Percentiles rank a stretch among this genome's conserved stretches.
Evolutionary conservation across 1,284 basidiomycete genomes (phyloP).

Genomic region (Afroboletus lepidellus): DNA sequence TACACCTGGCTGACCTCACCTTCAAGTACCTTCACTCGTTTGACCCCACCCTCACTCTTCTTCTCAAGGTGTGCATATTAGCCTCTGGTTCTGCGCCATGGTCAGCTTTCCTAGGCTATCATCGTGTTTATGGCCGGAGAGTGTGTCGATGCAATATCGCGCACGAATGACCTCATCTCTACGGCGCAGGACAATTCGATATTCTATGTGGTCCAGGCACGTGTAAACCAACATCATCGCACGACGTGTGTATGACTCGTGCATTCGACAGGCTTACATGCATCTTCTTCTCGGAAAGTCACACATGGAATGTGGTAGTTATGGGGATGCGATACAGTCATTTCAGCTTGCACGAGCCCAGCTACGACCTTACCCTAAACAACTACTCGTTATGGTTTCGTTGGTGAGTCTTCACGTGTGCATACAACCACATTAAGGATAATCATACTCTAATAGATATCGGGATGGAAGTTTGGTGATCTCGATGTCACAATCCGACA

Average conservation of each 20-base stretch:
- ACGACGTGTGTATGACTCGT: not conserved
- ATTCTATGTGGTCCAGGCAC: not conserved
- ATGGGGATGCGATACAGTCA: not conserved
- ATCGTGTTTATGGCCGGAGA: not conserved
- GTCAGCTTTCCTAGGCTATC: no score
- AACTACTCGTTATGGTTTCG: not conserved
- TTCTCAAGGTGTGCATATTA: no score
- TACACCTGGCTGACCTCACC: no score
- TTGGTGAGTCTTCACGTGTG: not conserved
- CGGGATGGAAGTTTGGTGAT: not conserved
- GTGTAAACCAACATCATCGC: not conserved
- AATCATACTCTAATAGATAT: not conserved
- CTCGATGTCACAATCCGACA: not conserved
- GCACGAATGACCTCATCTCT: not conserved
- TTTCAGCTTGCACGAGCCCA: not conserved
- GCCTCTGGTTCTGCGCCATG: no score
- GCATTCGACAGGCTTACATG: not conserved
- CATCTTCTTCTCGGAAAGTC: not conserved
- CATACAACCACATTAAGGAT: not conserved
- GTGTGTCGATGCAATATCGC: not conserved
- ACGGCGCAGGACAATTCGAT: not conserved
- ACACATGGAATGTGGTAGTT: not conserved
- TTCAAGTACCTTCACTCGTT: no score
- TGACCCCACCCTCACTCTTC: no score
- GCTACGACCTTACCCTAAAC: not conserved